These are phyloP conservation scores for Plasmodium berghei DNA, from an alignment of 169 alveolate species.

Conservation along the genomic window DNA sequence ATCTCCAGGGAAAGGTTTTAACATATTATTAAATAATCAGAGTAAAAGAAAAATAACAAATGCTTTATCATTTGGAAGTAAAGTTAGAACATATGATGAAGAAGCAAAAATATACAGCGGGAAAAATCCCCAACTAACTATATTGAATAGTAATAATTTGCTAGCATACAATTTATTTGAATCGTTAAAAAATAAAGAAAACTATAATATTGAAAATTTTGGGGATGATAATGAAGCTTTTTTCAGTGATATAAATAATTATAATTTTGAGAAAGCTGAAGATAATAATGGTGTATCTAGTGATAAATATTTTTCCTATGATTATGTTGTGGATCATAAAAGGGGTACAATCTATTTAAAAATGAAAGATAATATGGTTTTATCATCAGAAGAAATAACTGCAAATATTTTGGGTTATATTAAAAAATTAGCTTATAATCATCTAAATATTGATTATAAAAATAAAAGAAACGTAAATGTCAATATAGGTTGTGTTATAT, in stretches of 20 bases:
- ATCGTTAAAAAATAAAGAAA: conserved; percentile 41
- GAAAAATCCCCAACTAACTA: conserved; percentile 54
- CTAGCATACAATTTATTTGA: conserved; percentile 56
- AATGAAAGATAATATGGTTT: conserved; percentile 77
- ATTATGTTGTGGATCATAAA: conserved; percentile 60
- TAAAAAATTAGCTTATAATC: conserved; percentile 78
- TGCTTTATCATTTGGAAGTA: conserved; percentile 80
- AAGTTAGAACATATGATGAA: conserved; percentile 80
- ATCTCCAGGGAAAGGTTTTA: conserved; percentile 84
- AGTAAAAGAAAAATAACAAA: conserved; percentile 85
- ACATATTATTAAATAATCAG: conserved; percentile 82
- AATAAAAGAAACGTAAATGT: conserved; percentile 43
- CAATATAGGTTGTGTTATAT: conserved; percentile 79
- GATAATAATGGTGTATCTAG: conserved; percentile 17
- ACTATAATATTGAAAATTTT: conserved; percentile 25
- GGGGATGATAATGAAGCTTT: conserved; percentile 58
- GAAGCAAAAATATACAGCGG: conserved; percentile 79
- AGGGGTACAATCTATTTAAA: conserved; percentile 78
- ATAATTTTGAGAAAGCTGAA: neutral
- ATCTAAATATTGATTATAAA: conserved; percentile 78
- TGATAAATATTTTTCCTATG: conserved; percentile 60
- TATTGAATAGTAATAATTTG: conserved; percentile 59
- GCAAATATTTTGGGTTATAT: conserved; percentile 84
- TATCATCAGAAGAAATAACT: conserved; percentile 81
- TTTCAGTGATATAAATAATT: conserved; percentile 21